Base-by-base conservation (phyloP, 2,329 filamentous ascomycete genomes). In the Colletotrichum aenigma region DNA sequence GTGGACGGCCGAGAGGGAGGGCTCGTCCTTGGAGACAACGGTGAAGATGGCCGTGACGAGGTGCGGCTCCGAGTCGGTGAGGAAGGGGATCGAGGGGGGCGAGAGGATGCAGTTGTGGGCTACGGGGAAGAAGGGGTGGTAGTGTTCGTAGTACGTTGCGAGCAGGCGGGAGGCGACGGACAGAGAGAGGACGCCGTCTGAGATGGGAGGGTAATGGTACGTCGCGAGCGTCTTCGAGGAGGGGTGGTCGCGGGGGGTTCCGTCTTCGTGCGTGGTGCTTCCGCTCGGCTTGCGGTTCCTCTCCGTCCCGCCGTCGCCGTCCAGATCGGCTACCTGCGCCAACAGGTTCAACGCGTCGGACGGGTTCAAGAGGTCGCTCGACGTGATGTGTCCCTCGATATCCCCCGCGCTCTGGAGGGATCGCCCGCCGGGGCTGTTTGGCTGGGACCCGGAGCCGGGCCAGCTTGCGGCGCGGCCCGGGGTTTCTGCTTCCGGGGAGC, bases 21-120 rank as follows among this genome's bases (percentile, higher is more conserved):
- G 88, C n/a, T 94, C 85, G 79, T 95, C 93, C 82, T 94, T 93
- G 9, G 93, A 94, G 6, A 93, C 91, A 65, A 95, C 93, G 2
- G 93, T 93, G 6, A 95, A 85, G 4, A 95, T 91, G 0, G 93
- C 93, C 0, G 93, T 94, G 18, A 95, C 87, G 0, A 95, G 86
- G 79, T 94, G 91, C 34, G 90, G 91, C 79, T 94, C 93, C 32
- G 73, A 55, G 8, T 75, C 73, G 16, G 90, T 89, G 3, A 87
- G 86, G 7, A 91, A 90, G 76, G 91, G 91, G 21, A 88, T 85
- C 30, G 89, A 85, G 12, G 94, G 82, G 71, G 89, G 85, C 16
- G 91, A 87, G 77, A 93, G 90, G 58, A 92, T 90, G 77, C 89
- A 88, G 48, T 87, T 86, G 12, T 93, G 91, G 0, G 93, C 93